phyloP scores from a whole-genome alignment of 495 filamentous ascomycete genomes.

The Talaromyces wortmannii region DNA sequence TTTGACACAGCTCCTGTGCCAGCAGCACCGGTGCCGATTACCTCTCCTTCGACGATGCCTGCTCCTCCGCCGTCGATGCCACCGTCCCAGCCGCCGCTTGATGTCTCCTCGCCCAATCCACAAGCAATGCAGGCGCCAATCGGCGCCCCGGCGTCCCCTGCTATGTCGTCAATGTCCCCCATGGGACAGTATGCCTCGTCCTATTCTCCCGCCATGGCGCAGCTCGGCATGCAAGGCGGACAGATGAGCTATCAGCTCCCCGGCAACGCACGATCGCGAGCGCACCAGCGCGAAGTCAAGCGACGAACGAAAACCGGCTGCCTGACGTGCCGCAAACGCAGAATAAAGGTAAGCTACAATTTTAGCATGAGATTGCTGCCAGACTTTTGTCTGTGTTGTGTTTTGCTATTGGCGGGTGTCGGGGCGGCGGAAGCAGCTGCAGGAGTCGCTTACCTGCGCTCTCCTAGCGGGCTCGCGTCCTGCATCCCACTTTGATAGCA shows the following conservation, averaged over 20 bases:
- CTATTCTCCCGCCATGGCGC: slow-evolving; percentile 29
- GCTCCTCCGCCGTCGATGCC: slow-evolving; percentile 2
- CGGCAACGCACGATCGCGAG: slow-evolving; percentile 23
- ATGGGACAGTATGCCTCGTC: slow-evolving; percentile 40
- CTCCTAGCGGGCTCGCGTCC: slow-evolving; percentile 27
- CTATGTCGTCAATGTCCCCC: slow-evolving; percentile 33
- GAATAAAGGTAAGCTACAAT: slow-evolving; percentile 77
- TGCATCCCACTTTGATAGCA: slow-evolving; percentile 17
- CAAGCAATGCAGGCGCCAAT: slow-evolving; percentile 34
- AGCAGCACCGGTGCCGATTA: background rate
- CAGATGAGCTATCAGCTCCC: slow-evolving; percentile 53
- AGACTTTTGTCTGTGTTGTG: background rate
- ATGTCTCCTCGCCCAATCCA: slow-evolving; percentile 7
- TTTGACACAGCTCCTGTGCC: background rate
- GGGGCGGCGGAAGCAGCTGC: slow-evolving; percentile 4
- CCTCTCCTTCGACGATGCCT: background rate
- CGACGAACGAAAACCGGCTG: slow-evolving; percentile 96
- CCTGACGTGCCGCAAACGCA: slow-evolving; percentile 90
- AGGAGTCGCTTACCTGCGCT: slow-evolving; percentile 4
- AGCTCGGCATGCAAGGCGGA: slow-evolving; percentile 27
- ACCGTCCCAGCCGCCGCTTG: background rate
- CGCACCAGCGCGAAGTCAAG: slow-evolving; percentile 98
- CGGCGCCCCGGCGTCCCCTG: slow-evolving; percentile 31
- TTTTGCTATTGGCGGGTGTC: slow-evolving; percentile 12
- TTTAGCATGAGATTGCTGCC: no score